Evolutionary conservation across 1,284 basidiomycete species (phyloP).

Genomic region (Microbotryum scabiosae): DNA sequence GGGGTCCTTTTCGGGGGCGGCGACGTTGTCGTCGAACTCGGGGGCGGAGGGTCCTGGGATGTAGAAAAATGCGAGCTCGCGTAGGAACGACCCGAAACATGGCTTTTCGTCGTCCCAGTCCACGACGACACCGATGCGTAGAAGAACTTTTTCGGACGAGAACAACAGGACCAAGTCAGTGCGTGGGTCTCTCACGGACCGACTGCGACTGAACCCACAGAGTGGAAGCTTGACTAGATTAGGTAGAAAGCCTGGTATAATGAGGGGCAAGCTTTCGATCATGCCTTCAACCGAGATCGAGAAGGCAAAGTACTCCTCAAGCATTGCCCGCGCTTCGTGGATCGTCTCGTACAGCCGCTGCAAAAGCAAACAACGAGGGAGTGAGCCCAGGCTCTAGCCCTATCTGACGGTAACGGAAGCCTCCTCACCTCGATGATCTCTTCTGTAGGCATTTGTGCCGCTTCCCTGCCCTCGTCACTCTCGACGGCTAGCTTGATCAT

Average conservation of each 20-base stretch:
- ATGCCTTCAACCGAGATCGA: constrained; percentile 56
- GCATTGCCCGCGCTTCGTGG: constrained; percentile 62
- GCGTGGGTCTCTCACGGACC: constrained; percentile 46
- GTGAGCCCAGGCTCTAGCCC: constrained; percentile 39
- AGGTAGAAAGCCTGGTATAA: constrained; percentile 75
- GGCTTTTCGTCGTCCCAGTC: constrained; percentile 75
- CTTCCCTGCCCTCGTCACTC: constrained; percentile 47
- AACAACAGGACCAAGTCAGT: constrained; percentile 26
- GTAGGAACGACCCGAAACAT: constrained; percentile 78
- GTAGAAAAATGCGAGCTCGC: constrained; percentile 86
- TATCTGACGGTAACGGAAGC: no score
- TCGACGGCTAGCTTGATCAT: constrained; percentile 73
- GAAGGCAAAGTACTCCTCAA: constrained; percentile 85
- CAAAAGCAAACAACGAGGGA: constrained; percentile 1
- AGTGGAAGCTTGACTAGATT: constrained; percentile 76
- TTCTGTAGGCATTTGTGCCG: constrained; percentile 38
- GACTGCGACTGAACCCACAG: constrained; percentile 60
- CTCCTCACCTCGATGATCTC: constrained; percentile 61
- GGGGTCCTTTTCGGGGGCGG: constrained; percentile 10
- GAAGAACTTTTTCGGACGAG: constrained; percentile 27
- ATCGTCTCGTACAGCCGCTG: constrained; percentile 35
- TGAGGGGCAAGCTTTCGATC: constrained; percentile 66
- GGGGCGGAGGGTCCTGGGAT: constrained; percentile 51
- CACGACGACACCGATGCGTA: constrained; percentile 51
- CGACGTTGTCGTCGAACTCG: neutral